Evolutionary conservation across 306 rosid species (phyloP).

Genomic region (Castanopsis chinensis): DNA sequence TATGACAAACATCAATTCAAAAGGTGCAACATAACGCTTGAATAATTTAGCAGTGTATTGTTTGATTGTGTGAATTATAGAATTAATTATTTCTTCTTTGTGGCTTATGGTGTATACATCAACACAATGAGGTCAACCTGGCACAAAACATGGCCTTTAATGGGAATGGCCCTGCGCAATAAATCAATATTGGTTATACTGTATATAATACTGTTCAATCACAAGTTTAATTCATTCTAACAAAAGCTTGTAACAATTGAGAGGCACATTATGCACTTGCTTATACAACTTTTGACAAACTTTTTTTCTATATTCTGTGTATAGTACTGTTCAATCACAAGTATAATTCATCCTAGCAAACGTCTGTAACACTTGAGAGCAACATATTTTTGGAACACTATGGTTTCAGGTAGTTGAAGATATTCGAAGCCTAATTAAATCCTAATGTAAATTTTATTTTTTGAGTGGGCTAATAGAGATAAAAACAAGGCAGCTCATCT

Average conservation of each 20-base stretch:
- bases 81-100: background rate
- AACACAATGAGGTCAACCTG: background rate
- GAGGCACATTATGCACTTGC: background rate
- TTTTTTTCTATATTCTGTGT: background rate
- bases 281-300: background rate
- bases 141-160: background rate
- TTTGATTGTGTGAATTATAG: background rate
- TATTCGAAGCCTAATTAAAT: too few relatives aligned
- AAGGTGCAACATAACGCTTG: constrained; percentile 4
- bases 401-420: too few relatives aligned
- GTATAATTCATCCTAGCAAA: background rate
- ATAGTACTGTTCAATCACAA: background rate
- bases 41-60: background rate
- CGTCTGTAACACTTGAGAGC: background rate
- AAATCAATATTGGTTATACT: too few relatives aligned
- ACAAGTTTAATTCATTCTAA: too few relatives aligned
- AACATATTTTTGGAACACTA: background rate
- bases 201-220: too few relatives aligned
- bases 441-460: too few relatives aligned
- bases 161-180: too few relatives aligned
- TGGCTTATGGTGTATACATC: background rate
- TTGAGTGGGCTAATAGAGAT: too few relatives aligned
- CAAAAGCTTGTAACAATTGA: too few relatives aligned
- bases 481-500: too few relatives aligned
- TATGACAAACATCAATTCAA: background rate